Evolutionary conservation across 164 flowering plant species (phyloP).

Genomic region (Malania oleifera): DNA sequence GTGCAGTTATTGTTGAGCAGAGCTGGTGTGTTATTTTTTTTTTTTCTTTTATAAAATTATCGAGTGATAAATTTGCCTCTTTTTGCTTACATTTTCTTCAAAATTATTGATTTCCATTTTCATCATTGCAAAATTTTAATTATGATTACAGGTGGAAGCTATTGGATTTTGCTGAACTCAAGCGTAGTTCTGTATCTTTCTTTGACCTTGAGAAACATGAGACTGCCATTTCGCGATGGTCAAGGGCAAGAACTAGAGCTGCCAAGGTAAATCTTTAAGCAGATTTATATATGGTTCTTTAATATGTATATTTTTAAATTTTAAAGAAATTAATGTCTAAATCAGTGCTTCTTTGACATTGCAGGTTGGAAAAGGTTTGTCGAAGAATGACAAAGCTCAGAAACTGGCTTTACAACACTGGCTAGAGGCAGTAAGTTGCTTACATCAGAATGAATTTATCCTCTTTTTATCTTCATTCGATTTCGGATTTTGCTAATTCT

Average conservation of each 20-base stretch:
- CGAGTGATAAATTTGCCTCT: background rate
- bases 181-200: conserved; percentile 68
- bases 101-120: background rate
- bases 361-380: conserved; percentile 75
- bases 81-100: background rate
- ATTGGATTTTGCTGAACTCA: conserved; percentile 69
- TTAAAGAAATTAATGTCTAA: background rate
- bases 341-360: conserved; percentile 3
- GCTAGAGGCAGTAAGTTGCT: conserved; percentile 69
- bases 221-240: conserved; percentile 68
- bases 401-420: conserved; percentile 78
- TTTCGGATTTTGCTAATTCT: conserved; percentile 4
- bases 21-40: conserved; percentile 48
- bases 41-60: no score
- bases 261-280: conserved; percentile 47
- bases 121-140: background rate
- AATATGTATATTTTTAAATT: background rate
- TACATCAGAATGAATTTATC: background rate
- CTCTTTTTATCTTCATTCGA: background rate
- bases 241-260: conserved; percentile 70
- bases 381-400: conserved; percentile 57
- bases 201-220: conserved; percentile 64
- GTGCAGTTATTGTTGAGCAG: conserved; percentile 88
- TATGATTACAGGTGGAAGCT: conserved; percentile 54
- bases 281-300: background rate